Conservation (phyloP, 345 rosid genomes). For the Euphorbia tirucalli region DNA sequence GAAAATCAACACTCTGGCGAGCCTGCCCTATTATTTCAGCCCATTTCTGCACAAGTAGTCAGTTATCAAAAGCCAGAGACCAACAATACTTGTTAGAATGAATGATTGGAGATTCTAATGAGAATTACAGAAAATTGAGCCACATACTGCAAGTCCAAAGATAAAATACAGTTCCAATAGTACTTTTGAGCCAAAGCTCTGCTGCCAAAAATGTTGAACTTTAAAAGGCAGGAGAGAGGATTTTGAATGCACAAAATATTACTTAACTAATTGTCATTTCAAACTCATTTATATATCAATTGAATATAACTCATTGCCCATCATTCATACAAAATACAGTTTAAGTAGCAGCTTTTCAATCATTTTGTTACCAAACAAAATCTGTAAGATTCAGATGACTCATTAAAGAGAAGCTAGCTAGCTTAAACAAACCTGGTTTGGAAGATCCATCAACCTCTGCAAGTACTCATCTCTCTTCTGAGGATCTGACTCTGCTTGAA, state of each 20-base stretch:
- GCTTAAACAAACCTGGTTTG: conserved; percentile 65
- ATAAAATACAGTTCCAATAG: background rate
- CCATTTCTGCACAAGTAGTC: conserved; percentile 76
- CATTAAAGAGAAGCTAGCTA: background rate
- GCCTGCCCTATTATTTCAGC: conserved; percentile 91
- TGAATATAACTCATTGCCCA: too few species aligned
- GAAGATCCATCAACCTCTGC: conserved; percentile 91
- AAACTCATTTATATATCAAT: too few species aligned
- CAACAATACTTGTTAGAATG: background rate
- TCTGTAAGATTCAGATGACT: background rate
- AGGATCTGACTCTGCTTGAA: conserved; percentile 95
- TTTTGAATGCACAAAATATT: too few species aligned
- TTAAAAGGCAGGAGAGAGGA: too few species aligned
- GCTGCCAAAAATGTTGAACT: too few species aligned
- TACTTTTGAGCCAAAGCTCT: background rate
- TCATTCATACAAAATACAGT: background rate
- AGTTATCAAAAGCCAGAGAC: conserved; percentile 9
- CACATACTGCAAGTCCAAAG: too few species aligned
- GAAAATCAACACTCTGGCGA: conserved; percentile 85
- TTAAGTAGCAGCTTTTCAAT: background rate
- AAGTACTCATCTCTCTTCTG: conserved; percentile 96
- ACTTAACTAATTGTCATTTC: too few species aligned
- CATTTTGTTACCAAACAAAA: background rate
- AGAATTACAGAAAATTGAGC: too few species aligned
- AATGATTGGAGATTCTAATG: background rate